Base-by-base conservation (phyloP, 208 protist species). In the Trypanosoma rangeli region DNA sequence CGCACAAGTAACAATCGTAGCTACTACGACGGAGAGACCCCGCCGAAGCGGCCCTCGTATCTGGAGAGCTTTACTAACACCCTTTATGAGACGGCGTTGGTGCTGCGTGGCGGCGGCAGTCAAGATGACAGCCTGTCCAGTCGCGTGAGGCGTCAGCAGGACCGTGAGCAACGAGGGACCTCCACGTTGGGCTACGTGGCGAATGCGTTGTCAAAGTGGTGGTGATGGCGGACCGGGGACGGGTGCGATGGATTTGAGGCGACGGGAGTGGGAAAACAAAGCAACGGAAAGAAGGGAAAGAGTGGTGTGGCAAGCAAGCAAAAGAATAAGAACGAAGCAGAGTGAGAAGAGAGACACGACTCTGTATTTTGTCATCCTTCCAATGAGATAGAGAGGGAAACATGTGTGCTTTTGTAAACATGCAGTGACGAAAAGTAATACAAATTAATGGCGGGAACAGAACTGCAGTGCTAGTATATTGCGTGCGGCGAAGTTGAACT, bases 141-240 rank as follows among this genome's bases (percentile, higher is more conserved):
- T 13, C 86, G 89, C 26, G 74, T 94, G 48, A 73, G 84, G 39
- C 79, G 81, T 39, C 82, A 91, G 73, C 82, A 73, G 15, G 76
- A 31, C n/a, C 61, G 67, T 1, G 68, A 73, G 58, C 64, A 70
- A 31, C 24, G 64, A 29, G 69, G 61, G 10, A 55, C 33, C 15
- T 70, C 67, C 9, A 71, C 65, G 16, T 78, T 85, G 0, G 79
- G 84, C 24, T 73, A 81, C 5, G 49, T 91, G 5, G 77, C 76
- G n/a, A 82, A 84, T 31, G 73, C 74, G 12, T 78, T 94, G 33
- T 74, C 85, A 16, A 82, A 82, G 9, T 92, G 86, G 86, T 94
- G 86, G 83, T 94, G 80, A 74, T 24, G 54, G n/a, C 18, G 35
- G 9, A 33, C n/a, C n/a, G 50, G 31, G 44, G 24, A 5, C 1